Base-by-base conservation (phyloP, 2,329 filamentous ascomycete genomes). In the Cladophialophora bantiana region DNA sequence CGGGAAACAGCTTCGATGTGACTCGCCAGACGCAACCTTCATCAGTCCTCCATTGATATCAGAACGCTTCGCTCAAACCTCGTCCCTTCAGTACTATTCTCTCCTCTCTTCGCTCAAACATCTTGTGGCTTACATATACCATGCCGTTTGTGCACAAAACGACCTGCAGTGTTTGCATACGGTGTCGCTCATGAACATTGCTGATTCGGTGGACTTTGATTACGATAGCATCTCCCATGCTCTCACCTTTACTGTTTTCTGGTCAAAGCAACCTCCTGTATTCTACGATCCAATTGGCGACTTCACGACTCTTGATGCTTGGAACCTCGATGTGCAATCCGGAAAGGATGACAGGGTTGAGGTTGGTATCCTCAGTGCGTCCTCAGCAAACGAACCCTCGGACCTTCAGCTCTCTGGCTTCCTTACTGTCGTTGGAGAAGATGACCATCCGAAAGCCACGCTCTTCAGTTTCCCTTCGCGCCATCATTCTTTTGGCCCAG, bases 401-500 rank as follows among this genome's bases (percentile, higher is more conserved):
- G 92, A 97, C 71, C 79, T 97, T 12, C 90, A 90, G 42, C 84
- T 97, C 45, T 89, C 89, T 4, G 94, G 94, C 2, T 85, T 93
- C 62, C 81, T 97, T 59, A 90, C 89, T 0, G 90, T 96, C 2
- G 80, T 97, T 0, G 92, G 92, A 26, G 86, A 94, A 73, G 87
- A 93, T 73, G 83, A 84, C 45, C 87, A 88, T 70, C 88, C 70
- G 86, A 90, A 90, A 45, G 85, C 91, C 1, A 91, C 92, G 0
- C 82, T 94, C 54, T 97, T 98, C 81, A 88, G 91, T 52, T 95
- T 96, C 71, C 89, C 92, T 1, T 88, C 92, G 2, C 88, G 93
- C 0, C 94, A 97, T 77, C 87, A 90, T 72, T 81, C 85, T 12
- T 79, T 86, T 13, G 77, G 79, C 2, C 38, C 64, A n/a, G 60